These are phyloP conservation scores for Cladophialophora immunda DNA, from an alignment of 2,329 filamentous ascomycete genomes.

Conservation along the genomic window DNA sequence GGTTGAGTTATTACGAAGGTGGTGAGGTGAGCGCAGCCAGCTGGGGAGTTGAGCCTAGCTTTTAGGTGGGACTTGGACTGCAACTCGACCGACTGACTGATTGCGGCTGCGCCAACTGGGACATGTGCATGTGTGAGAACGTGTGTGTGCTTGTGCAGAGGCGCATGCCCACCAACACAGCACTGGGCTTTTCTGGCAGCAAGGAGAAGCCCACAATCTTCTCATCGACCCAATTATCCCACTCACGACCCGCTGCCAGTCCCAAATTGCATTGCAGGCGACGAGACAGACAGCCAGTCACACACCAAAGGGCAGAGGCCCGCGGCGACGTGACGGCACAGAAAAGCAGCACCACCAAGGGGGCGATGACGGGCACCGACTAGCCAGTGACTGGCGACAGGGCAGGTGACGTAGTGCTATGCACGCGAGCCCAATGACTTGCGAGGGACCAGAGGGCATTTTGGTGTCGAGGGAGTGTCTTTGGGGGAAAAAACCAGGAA, in stretches of 20 bases:
- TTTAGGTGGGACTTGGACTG: conserved; percentile 8
- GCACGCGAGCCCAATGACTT: conserved; percentile 26
- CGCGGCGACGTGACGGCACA: background rate
- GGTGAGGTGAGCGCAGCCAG: conserved; percentile 23
- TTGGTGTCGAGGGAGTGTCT: background rate
- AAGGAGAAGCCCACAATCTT: background rate
- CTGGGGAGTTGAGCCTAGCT: conserved; percentile 5
- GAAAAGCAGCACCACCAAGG: background rate
- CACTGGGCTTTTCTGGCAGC: background rate
- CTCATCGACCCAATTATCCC: background rate
- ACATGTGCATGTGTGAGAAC: conserved; percentile 5
- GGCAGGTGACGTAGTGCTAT: conserved; percentile 27
- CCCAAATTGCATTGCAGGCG: background rate
- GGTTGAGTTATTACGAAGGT: conserved; percentile 8
- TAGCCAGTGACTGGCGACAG: background rate
- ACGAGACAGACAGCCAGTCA: background rate
- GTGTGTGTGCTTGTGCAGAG: background rate
- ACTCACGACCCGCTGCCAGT: background rate
- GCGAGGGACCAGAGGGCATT: background rate
- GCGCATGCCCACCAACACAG: conserved; percentile 1
- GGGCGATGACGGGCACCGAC: background rate
- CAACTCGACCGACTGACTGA: too few species aligned
- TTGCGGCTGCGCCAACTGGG: conserved; percentile 2
- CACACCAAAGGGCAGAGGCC: background rate
- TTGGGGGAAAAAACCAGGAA: background rate